These are phyloP conservation scores for Salinomyces thailandicus DNA, from an alignment of 2,329 filamentous ascomycete genomes.

Conservation along the genomic window DNA sequence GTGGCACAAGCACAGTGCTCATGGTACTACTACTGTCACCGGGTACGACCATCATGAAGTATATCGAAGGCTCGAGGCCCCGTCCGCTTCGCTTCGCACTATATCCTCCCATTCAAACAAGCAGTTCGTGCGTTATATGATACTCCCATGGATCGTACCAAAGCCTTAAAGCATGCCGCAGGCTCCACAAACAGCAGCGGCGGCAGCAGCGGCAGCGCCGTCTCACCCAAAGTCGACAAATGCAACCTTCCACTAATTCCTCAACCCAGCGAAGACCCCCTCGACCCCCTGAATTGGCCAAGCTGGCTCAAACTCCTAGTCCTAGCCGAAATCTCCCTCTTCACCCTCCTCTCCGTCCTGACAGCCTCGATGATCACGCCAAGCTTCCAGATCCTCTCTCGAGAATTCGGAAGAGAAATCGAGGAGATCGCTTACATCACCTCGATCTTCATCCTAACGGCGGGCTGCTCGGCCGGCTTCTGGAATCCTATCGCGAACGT, in stretches of 20 bases:
- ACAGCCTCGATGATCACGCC: background rate
- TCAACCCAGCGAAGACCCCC: slow-evolving; percentile 15
- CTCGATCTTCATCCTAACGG: background rate
- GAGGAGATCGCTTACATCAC: background rate
- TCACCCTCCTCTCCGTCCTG: background rate
- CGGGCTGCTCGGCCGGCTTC: slow-evolving; percentile 42
- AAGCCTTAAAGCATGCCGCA: no score
- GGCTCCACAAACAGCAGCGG: no score
- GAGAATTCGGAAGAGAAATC: background rate
- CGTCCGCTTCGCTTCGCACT: no score
- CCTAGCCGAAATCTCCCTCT: background rate
- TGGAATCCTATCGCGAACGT: slow-evolving; percentile 47
- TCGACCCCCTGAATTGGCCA: slow-evolving; percentile 21
- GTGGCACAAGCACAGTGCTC: no score
- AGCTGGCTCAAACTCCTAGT: background rate
- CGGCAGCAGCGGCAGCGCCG: no score
- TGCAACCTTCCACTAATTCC: slow-evolving; percentile 15
- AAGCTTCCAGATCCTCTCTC: background rate
- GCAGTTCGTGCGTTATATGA: no score
- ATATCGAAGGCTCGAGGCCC: no score
- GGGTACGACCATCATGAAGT: no score
- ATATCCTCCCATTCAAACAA: no score
- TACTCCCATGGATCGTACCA: no score
- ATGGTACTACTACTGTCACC: no score
- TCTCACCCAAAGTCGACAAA: background rate